These are phyloP conservation scores for Croton setiger DNA, from an alignment of 441 rosid species.

Conservation along the genomic window DNA sequence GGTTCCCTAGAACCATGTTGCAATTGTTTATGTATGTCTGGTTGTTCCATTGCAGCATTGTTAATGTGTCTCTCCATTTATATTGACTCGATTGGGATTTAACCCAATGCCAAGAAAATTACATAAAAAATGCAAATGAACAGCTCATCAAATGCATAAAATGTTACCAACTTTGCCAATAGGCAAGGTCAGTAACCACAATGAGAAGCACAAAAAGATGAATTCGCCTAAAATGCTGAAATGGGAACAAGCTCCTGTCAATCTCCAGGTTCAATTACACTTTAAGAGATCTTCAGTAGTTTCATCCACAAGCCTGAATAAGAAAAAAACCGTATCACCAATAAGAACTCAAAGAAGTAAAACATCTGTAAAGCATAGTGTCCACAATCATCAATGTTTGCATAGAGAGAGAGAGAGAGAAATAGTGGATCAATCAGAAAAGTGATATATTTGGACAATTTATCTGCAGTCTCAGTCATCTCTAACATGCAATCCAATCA, in stretches of 20 bases:
- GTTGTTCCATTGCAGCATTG: constrained; percentile 41
- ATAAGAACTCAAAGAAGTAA: constrained; percentile 10
- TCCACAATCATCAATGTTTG: not conserved
- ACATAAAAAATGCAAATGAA: constrained; percentile 10
- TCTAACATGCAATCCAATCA: not conserved
- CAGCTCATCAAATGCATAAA: constrained; percentile 9
- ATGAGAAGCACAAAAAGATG: constrained; percentile 12
- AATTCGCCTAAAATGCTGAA: constrained; percentile 7
- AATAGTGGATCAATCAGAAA: not conserved
- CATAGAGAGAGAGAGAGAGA: not conserved
- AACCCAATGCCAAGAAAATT: constrained; percentile 17
- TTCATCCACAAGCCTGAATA: constrained; percentile 8
- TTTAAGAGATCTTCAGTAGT: constrained; percentile 7
- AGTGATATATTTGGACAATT: not conserved
- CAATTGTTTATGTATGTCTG: constrained; percentile 37
- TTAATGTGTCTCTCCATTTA: constrained; percentile 29
- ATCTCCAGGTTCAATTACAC: constrained; percentile 14
- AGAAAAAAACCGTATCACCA: not conserved
- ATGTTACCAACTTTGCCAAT: constrained; percentile 11
- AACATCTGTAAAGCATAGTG: not conserved
- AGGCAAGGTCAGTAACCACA: constrained; percentile 10
- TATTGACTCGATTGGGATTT: constrained; percentile 13
- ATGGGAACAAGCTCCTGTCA: not conserved
- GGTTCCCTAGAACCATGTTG: constrained; percentile 45
- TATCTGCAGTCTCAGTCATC: not conserved